Base-by-base conservation (phyloP, 495 filamentous ascomycete species). In the Aspergillus indologenus region DNA sequence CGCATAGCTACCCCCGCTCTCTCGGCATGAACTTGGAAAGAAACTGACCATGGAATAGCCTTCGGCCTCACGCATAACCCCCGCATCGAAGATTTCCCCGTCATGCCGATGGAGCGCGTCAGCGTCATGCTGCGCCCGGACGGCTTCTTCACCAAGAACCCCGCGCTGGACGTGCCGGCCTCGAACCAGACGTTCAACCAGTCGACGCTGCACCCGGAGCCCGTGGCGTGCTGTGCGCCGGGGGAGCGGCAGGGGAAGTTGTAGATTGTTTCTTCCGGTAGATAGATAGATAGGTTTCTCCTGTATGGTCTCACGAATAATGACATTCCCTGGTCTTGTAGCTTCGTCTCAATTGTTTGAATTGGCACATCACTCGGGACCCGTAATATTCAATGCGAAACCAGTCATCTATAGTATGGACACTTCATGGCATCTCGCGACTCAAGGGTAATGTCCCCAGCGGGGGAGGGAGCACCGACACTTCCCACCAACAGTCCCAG, bases 91-190 rank as follows among this genome's bases (percentile, higher is more conserved):
- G 85, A 87, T 60, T 87, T 85, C 71, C 85, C 85, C 0, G 82
- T 88, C 42, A 92, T 92, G 88, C 76, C 76, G 0, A 62, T 75
- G 53, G 77, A 78, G 51, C 70, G 68, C 9, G 67, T 77, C 24
- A 75, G 71, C 46, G 81, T 64, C 72, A 83, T 67, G 84, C 87
- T 92, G 54, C 85, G 86, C 70, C 87, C 88, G 8, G 82, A 81
- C 53, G 86, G 88, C 11, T 91, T 92, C 77, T 92, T 92, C 72
- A 83, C 83, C 8, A 79, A 78, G 75, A 92, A 91, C 63, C 89
- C 88, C 0, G 86, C 86, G 8, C 57, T 90, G 45, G 88, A 91
- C 73, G 89, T 91, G 14, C 82, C 75, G 0, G 65, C 66, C 6
- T 74, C 70, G 1, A 57, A 29, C 9, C 75, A 78, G 65, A 50